These are phyloP conservation scores for Rhodomyrtus tomentosa DNA, from an alignment of 345 rosid genomes.

Conservation along the genomic window DNA sequence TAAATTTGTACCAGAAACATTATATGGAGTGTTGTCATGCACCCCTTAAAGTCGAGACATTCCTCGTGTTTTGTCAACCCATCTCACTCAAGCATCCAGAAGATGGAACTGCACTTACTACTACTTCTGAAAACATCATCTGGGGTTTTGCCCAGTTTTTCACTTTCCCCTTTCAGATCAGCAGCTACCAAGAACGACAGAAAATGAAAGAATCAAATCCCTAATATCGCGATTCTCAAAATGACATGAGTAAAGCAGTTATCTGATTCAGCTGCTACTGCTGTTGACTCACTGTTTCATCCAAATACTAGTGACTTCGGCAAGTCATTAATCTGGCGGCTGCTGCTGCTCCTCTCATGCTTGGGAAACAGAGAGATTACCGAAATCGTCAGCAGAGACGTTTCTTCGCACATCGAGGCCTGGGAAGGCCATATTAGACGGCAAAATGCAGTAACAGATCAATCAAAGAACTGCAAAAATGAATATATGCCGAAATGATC, in stretches of 20 bases:
- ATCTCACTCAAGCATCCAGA: too few relatives aligned
- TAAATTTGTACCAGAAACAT: too few relatives aligned
- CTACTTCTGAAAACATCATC: not conserved
- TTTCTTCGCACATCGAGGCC: not conserved
- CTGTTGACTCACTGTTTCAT: not conserved
- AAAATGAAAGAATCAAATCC: not conserved
- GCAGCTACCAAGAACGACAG: not conserved
- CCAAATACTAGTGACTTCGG: not conserved
- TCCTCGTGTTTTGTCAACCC: too few relatives aligned
- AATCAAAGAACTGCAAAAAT: not conserved
- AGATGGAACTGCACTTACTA: not conserved
- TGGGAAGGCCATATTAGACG: not conserved
- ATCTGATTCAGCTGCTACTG: not conserved
- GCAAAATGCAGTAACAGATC: not conserved
- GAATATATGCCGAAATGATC: not conserved
- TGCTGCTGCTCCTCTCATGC: not conserved
- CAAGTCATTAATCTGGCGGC: not conserved
- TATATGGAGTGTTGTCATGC: too few relatives aligned
- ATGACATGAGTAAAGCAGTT: not conserved
- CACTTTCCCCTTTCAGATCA: not conserved
- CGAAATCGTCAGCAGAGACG: not conserved
- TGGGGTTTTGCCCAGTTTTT: not conserved
- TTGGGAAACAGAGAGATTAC: not conserved
- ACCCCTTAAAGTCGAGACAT: too few relatives aligned
- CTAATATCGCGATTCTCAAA: not conserved